Evolutionary conservation across 2,329 filamentous ascomycete species (phyloP), one percentile per base, ranked within the genome.

Genomic region (Cercospora janseana): DNA sequence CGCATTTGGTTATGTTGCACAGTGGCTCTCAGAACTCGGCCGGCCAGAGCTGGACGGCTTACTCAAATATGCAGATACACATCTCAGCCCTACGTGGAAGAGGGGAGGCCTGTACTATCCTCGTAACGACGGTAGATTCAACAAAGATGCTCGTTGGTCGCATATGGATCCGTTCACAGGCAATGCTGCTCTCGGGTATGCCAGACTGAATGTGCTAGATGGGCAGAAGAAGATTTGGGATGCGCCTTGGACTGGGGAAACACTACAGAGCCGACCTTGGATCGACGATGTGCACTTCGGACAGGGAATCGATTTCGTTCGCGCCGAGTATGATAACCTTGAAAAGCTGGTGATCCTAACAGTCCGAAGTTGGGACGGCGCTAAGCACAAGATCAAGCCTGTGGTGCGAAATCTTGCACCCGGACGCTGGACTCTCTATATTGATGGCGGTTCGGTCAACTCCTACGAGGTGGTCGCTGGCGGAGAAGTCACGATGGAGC

Each of bases 201-300:
- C 62, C 4, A 54, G 69, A 15, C 53, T 71, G 15, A 71, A 72
- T 49, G 64, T 72, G 8, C 45, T 56, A 4, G 62, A 70, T 50
- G 70, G 70, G 9, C 65, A 67, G 59, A 65, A 61, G 54, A 66
- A 47, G 28, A 67, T 70, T 61, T 72, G 60, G 58, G 66, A 67
- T 23, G 15, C 49, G n/a, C 66, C 68, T 1, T 68, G 66, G 63
- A 61, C 57, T 0, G 45, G 42, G 10, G 59, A 65, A 10, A 51
- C 60, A 7, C 32, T 65, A 47, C 10, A 63, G 63, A n/a, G 62
- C 60, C 21, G 66, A 61, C 54, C 70, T 57, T 64, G 53, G 31
- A 55, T 66, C 7, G 35, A 38, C 10, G 35, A 13, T 4, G 9
- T 38, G 2, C 35, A 38, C 15, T 40, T 40, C 6, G 35, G 35